Evolutionary conservation across 75 land plant genomes (phyloP), one percentile per base, ranked within the genome.

Genomic region (Cryptomeria japonica): DNA sequence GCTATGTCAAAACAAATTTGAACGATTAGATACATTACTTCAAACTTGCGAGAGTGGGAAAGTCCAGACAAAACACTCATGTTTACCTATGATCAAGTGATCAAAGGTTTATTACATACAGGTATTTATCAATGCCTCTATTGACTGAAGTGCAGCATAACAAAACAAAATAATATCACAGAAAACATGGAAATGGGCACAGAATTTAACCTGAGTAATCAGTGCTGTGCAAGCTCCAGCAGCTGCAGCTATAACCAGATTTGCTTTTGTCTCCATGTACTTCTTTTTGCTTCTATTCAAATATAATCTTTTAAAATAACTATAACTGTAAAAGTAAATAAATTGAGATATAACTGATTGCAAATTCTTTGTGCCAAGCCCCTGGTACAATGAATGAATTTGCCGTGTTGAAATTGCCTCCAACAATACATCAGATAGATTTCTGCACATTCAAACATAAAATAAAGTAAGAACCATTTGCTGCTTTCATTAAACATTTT

Each of bases 151-250:
- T 73, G 37, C 37, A 34, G 77, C 34, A 31, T 11, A 12, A 73
- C 70, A 11, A 34, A 11, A 70, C 5, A 82, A 28, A 46, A n/a
- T n/a, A 44, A 46, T 38, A 46, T 42, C 84, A 82, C 49, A 46
- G 51, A 46, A 9, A 46, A 82, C 15, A 42, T 6, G 15, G 15
- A 46, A 5, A 41, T 25, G 77, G 25, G 31, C 25, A 51, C 87
- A 39, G 28, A 19, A 34, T 32, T 34, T 51, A 55, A 92, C 92
- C 92, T 92, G 93, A 22, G 90, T 92, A 37, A 87, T 73, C 22
- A 92, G 44, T 31, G 80, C 90, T 56, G 93, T 92, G 82, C 93
- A 92, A 53, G 93, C 86, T 72, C 93, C 93, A 37, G 93, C 93
- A 34, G 93, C 93, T 3, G 93, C 92, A 80, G 93, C 93, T 16